Percentiles rank a stretch among this genome's conserved stretches.
phyloP scores from a whole-genome alignment of 768 basidiomycete species.

The Rhizopogon rudus region DNA sequence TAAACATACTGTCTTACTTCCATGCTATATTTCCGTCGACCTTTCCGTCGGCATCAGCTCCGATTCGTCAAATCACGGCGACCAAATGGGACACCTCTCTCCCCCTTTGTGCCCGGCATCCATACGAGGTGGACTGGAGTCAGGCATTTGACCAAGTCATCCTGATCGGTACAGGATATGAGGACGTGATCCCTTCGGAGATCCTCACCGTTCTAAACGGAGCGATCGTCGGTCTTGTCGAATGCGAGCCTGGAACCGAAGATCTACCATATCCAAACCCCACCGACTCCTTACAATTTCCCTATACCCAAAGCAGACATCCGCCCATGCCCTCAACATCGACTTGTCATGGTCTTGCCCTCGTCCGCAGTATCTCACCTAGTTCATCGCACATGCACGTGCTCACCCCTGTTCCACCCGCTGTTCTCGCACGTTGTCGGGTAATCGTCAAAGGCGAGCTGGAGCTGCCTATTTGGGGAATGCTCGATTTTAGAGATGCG shows the following conservation, averaged over 20 bases:
- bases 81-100: constrained; percentile 58
- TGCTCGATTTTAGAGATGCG: constrained; percentile 64
- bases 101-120: constrained; percentile 64
- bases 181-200: constrained; percentile 74
- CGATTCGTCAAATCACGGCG: constrained; percentile 33
- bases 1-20: constrained; percentile 76
- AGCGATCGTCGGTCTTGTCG: constrained; percentile 72
- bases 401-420: constrained; percentile 69
- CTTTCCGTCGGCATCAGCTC: constrained; percentile 12
- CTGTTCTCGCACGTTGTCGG: constrained; percentile 35
- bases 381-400: constrained; percentile 49
- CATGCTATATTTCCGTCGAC: constrained; percentile 41
- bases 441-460: constrained; percentile 82
- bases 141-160: constrained; percentile 59
- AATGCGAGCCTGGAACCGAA: constrained; percentile 27
- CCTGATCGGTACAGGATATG: constrained; percentile 67
- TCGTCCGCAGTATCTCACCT: constrained; percentile 57
- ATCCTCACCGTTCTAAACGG: constrained; percentile 67
- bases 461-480: constrained; percentile 82
- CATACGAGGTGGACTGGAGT: constrained; percentile 65
- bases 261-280: neutral
- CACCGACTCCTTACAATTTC: constrained; percentile 22
- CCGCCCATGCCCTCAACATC: constrained; percentile 58
- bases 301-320: constrained; percentile 54
- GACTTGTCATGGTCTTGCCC: constrained; percentile 67